A percentile compares a stretch with the other conserved stretches of the same genome.
Conservation (phyloP, 1,284 basidiomycete genomes). For the Cryptococcus jaspeensis region DNA sequence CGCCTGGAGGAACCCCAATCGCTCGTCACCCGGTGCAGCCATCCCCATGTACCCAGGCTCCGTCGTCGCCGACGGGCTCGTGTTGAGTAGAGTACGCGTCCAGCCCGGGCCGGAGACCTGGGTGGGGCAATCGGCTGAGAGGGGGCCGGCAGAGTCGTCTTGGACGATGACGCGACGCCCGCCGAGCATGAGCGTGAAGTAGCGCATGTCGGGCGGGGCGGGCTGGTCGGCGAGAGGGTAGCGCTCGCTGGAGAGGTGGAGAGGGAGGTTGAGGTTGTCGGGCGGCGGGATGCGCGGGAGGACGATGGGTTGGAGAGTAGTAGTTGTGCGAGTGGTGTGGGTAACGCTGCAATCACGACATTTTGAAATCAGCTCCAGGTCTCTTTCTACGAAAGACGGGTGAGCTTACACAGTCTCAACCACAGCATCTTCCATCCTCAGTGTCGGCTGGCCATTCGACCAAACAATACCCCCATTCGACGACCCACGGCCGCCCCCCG, state of each 20-base stretch:
- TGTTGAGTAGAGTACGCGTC: constrained; percentile 8
- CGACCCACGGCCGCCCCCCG: constrained; percentile 1
- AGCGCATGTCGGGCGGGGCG: constrained; percentile 43
- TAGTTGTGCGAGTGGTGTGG: constrained; percentile 45
- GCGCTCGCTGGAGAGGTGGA: constrained; percentile 26
- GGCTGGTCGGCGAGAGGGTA: constrained; percentile 47
- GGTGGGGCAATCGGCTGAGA: neutral
- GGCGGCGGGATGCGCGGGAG: constrained; percentile 44
- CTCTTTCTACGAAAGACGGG: too few relatives aligned
- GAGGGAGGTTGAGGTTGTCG: constrained; percentile 29
- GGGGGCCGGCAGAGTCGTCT: constrained; percentile 27
- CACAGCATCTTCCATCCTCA: constrained; percentile 45
- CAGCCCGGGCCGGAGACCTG: constrained; percentile 30
- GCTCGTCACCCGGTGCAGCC: constrained; percentile 10
- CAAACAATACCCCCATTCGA: constrained; percentile 18
- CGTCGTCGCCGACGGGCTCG: neutral
- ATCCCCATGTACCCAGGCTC: neutral
- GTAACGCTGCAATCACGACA: constrained; percentile 30
- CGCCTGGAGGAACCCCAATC: constrained; percentile 27
- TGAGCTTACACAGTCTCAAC: constrained; percentile 47
- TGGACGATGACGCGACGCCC: constrained; percentile 42
- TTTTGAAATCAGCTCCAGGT: constrained; percentile 8
- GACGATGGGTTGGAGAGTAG: constrained; percentile 44
- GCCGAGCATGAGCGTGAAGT: constrained; percentile 42
- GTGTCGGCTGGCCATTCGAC: constrained; percentile 27